These are phyloP conservation scores for Lophium mytilinum DNA, from an alignment of 495 filamentous ascomycete species.

Conservation along the genomic window DNA sequence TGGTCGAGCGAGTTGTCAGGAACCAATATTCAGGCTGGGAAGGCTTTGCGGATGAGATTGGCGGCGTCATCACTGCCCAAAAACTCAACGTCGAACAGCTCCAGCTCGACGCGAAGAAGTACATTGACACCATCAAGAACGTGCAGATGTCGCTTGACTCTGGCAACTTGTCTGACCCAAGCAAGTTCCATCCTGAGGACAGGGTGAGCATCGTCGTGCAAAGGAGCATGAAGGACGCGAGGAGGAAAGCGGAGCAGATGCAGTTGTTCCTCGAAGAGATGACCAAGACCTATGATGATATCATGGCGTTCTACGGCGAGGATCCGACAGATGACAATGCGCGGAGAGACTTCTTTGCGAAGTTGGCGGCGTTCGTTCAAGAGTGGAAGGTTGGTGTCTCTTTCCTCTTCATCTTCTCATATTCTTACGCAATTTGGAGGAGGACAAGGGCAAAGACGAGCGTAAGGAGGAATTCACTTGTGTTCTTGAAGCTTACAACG, in stretches of 20 bases:
- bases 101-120: slow-evolving; percentile 78
- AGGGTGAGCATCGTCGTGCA: slow-evolving; percentile 87
- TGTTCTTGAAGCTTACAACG: neutral
- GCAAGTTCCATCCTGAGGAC: slow-evolving; percentile 97
- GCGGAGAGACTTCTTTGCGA: slow-evolving; percentile 92
- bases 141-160: slow-evolving; percentile 85
- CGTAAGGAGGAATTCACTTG: neutral
- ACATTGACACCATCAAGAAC: slow-evolving; percentile 91
- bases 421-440: neutral
- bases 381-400: slow-evolving; percentile 72
- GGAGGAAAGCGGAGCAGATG: slow-evolving; percentile 94
- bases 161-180: slow-evolving; percentile 90
- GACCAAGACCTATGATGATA: slow-evolving; percentile 83
- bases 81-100: slow-evolving; percentile 95
- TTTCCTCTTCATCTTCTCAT: neutral
- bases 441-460: neutral
- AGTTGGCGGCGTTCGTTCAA: slow-evolving; percentile 80
- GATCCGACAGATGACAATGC: slow-evolving; percentile 87
- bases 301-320: slow-evolving; percentile 95
- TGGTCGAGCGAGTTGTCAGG: slow-evolving; percentile 94
- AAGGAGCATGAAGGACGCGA: slow-evolving; percentile 90
- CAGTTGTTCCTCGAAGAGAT: slow-evolving; percentile 90
- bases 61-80: slow-evolving; percentile 70
- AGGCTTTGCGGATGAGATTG: slow-evolving; percentile 75
- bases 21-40: slow-evolving; percentile 97